Conservation (phyloP, 345 rosid genomes). For the Euphorbia peplus region DNA sequence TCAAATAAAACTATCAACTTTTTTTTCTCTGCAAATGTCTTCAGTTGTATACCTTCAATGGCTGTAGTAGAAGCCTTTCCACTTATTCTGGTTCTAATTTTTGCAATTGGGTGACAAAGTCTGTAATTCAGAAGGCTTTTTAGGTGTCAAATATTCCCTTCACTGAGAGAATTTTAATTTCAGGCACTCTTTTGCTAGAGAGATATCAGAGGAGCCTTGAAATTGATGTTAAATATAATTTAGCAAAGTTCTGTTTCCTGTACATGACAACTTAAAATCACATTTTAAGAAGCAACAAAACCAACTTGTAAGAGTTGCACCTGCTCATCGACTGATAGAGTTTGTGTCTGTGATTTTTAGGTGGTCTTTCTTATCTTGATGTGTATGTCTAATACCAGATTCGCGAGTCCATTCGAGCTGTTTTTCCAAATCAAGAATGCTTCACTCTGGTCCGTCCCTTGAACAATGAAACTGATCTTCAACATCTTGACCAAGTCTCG, state of each 20-base stretch:
- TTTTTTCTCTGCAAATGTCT: background rate
- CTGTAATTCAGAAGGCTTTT: background rate
- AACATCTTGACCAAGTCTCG: slow-evolving; percentile 52
- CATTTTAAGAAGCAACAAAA: background rate
- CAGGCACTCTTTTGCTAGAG: too few species aligned
- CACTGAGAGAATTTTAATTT: too few species aligned
- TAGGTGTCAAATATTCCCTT: too few species aligned
- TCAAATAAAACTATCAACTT: background rate
- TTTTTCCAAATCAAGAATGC: slow-evolving; percentile 94
- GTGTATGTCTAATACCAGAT: slow-evolving; percentile 38
- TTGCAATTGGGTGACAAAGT: background rate
- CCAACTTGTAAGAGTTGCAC: background rate
- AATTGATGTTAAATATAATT: background rate
- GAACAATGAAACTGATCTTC: slow-evolving; percentile 86
- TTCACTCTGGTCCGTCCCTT: slow-evolving; percentile 87
- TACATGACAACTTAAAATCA: background rate
- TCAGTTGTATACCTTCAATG: background rate
- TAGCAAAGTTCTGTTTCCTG: background rate
- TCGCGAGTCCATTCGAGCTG: slow-evolving; percentile 80
- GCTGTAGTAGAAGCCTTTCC: background rate
- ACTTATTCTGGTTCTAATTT: background rate
- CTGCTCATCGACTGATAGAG: slow-evolving; percentile 1
- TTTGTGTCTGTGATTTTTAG: slow-evolving; percentile 2
- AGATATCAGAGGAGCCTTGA: too few species aligned
- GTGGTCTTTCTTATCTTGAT: background rate